Base-by-base conservation (phyloP, 2,329 filamentous ascomycete species). In the Zymoseptoria passerinii region DNA sequence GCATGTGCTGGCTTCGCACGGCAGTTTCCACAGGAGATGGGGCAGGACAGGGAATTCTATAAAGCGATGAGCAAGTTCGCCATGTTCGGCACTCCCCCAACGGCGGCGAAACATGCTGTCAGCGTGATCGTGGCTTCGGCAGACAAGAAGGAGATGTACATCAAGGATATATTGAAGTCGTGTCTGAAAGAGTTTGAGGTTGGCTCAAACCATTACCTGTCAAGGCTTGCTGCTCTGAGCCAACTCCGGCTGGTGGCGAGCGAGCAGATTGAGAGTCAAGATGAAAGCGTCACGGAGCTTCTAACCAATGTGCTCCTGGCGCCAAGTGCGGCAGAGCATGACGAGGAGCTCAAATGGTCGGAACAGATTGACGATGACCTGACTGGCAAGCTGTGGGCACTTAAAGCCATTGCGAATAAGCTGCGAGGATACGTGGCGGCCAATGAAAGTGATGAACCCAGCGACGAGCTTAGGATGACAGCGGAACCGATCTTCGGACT, bases 1-100 rank as follows among this genome's bases (percentile, higher is more conserved):
- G 92, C 95, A 2, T 96, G 94, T 71, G 89, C 92, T 8, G 90
- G 89, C 1, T 99, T 96, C 71, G 89, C 92, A 1, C 87, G 87
- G 68, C 91, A 87, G 66, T 92, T 95, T 65, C 86, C 92, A 0
- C 81, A 85, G 9, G 92, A 97, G 60, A 83, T 99, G 55, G 89
- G 89, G 0, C 83, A 84, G 59, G 89, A 95, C 61, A 84, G 87
- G 57, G 89, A 88, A 64, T 92, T 97, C 67, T 80, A 85, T 29
- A 85, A 94, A 68, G 87, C 90, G 1, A 81, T 99, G 71, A 84
- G 87, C 61, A 87, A 83, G 66, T 97, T 94, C 72, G 89, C 92
- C 1, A 80, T 92, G 19, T 88, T 89, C 68, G 92, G 92, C 20
- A 82, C 82, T 23, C 92, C 92, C 2, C 83, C 89, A 9, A 86